Conservation (phyloP, 1,284 basidiomycete genomes). For the Sporisorium reilianum region DNA sequence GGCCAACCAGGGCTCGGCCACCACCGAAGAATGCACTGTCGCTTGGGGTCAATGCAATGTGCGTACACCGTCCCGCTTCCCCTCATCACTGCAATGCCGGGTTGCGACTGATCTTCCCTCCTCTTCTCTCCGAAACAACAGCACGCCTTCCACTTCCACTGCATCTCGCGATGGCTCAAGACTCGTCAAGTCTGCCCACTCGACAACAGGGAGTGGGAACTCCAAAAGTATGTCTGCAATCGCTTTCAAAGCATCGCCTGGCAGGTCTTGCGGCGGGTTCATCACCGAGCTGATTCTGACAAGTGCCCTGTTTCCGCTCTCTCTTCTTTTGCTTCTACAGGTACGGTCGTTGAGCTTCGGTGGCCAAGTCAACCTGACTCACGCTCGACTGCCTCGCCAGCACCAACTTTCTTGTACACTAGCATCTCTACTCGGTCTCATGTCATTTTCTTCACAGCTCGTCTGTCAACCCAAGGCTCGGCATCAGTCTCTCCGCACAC, state of each 20-base stretch:
- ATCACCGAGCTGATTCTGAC: neutral
- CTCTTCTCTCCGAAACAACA: slow-evolving; percentile 69
- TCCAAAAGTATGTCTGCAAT: slow-evolving; percentile 81
- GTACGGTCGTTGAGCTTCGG: slow-evolving; percentile 33
- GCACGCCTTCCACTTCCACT: slow-evolving; percentile 99
- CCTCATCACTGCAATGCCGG: too few relatives aligned
- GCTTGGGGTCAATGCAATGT: slow-evolving; percentile 99
- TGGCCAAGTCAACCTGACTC: neutral
- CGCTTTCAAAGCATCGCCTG: neutral
- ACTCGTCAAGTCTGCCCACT: slow-evolving; percentile 98
- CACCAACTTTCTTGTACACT: slow-evolving; percentile 24
- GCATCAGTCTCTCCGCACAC: neutral
- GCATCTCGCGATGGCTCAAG: slow-evolving; percentile 99
- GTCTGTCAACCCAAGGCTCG: too few relatives aligned
- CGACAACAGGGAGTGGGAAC: slow-evolving; percentile 89
- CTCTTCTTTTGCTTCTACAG: slow-evolving; percentile 10
- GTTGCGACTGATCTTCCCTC: neutral
- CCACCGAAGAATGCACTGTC: slow-evolving; percentile 96
- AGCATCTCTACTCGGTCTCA: slow-evolving; percentile 18
- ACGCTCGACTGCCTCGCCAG: neutral
- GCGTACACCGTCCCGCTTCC: slow-evolving; percentile 64
- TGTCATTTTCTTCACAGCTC: too few relatives aligned
- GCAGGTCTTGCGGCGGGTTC: neutral
- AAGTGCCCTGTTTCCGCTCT: neutral
- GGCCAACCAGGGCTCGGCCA: slow-evolving; percentile 96